Percentiles rank a stretch among this genome's conserved stretches.
Conservation (phyloP, 2,329 filamentous ascomycete species). For the Cryphonectria japonica region DNA sequence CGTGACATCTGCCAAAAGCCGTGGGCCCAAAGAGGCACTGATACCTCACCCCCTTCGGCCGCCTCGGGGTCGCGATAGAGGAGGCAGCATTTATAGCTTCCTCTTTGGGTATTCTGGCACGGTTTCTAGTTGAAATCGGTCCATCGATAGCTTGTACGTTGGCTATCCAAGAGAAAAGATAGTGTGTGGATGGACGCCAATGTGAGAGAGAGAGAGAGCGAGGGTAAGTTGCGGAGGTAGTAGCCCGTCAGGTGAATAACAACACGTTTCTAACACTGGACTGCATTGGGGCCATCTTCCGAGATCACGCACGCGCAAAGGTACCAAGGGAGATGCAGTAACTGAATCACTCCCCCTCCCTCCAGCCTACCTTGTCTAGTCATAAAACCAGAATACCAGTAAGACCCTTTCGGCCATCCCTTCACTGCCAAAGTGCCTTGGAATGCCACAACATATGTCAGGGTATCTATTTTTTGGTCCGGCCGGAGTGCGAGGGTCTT, state of each 20-base stretch:
- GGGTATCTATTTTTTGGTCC: neutral
- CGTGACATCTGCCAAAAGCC: neutral
- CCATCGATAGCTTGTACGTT: neutral
- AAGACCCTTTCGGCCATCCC: no score
- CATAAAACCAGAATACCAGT: neutral
- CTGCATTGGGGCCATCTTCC: conserved; percentile 5
- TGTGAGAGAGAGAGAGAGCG: neutral
- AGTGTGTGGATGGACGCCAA: neutral
- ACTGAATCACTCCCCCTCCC: neutral
- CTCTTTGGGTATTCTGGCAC: neutral
- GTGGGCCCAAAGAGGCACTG: neutral
- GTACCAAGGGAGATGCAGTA: neutral
- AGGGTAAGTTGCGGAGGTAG: neutral
- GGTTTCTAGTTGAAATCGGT: neutral
- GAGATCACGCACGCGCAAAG: neutral
- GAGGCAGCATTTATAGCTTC: neutral
- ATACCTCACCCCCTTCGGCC: neutral
- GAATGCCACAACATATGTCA: neutral
- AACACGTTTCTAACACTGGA: neutral
- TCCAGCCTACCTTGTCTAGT: conserved; percentile 3
- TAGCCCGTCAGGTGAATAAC: neutral
- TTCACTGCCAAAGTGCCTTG: neutral
- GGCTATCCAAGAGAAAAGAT: neutral
- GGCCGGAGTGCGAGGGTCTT: neutral
- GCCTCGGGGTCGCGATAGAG: neutral